These are phyloP conservation scores for Podospora comata DNA, from an alignment of 495 filamentous ascomycete species.

Conservation along the genomic window DNA sequence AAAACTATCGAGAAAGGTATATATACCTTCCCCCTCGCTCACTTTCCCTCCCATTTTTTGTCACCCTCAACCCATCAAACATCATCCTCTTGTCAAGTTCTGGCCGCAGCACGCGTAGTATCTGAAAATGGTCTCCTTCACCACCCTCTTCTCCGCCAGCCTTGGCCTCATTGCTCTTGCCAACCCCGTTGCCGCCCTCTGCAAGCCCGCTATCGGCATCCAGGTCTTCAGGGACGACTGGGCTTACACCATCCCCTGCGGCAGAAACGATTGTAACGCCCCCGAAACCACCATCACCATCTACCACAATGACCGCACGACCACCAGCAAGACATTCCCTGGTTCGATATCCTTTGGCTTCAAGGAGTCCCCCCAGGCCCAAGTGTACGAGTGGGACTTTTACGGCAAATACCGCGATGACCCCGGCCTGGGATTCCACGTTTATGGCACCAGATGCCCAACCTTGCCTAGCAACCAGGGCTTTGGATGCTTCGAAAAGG, in stretches of 20 bases:
- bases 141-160: too few species aligned
- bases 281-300: not conserved
- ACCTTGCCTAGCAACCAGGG: not conserved
- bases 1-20: too few species aligned
- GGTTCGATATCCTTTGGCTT: not conserved
- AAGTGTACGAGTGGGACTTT: not conserved
- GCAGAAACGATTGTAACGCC: not conserved
- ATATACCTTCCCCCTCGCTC: too few species aligned
- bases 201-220: too few species aligned
- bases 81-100: too few species aligned
- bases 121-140: too few species aligned
- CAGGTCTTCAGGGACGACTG: too few species aligned
- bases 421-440: not conserved
- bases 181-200: too few species aligned
- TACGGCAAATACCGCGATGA: not conserved
- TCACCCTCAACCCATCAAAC: too few species aligned
- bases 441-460: not conserved
- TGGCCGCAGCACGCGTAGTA: too few species aligned
- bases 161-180: too few species aligned
- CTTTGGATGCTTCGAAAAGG: not conserved
- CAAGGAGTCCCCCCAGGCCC: not conserved
- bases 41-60: too few species aligned
- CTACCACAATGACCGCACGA: not conserved
- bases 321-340: not conserved
- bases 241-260: not conserved